Evolutionary conservation across 2,329 filamentous ascomycete species (phyloP).

Genomic region (Cercospora canescens): DNA sequence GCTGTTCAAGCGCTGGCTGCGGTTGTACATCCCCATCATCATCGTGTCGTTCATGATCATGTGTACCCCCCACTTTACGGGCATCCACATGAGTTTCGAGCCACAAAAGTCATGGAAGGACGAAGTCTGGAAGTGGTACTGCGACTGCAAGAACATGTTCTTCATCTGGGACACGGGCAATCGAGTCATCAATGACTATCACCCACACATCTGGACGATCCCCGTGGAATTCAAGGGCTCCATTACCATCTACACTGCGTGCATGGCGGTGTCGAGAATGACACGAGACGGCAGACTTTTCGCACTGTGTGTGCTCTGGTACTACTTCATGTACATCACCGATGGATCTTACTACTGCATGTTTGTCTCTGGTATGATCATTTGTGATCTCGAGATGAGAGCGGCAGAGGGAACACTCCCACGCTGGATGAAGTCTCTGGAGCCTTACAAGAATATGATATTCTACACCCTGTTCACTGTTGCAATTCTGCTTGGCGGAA

Average conservation of each 20-base stretch:
- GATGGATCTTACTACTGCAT: constrained; percentile 65
- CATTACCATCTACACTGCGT: constrained; percentile 60
- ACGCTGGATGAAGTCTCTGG: constrained; percentile 46
- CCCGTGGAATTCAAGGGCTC: constrained; percentile 65
- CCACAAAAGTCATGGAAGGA: constrained; percentile 45
- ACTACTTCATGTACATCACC: constrained; percentile 67
- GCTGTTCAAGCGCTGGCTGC: constrained; percentile 53
- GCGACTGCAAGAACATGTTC: constrained; percentile 68
- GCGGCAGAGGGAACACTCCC: constrained; percentile 55
- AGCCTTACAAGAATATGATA: constrained; percentile 53
- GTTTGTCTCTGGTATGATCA: constrained; percentile 62
- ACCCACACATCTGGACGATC: constrained; percentile 64
- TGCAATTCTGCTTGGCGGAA: constrained; percentile 60
- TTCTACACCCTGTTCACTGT: constrained; percentile 55
- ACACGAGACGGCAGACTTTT: constrained; percentile 56
- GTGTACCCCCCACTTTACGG: constrained; percentile 55
- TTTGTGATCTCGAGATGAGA: constrained; percentile 62
- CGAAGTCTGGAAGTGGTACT: constrained; percentile 55
- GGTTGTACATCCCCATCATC: constrained; percentile 55
- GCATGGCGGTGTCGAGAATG: constrained; percentile 59
- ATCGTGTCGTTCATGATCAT: constrained; percentile 57
- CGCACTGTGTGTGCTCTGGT: constrained; percentile 55
- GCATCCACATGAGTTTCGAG: constrained; percentile 31
- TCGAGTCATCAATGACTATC: constrained; percentile 58
- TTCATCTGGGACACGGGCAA: constrained; percentile 63